Evolutionary conservation across 2,329 filamentous ascomycete genomes (phyloP).

Genomic region (Paracorniculantispora psalliotae): DNA sequence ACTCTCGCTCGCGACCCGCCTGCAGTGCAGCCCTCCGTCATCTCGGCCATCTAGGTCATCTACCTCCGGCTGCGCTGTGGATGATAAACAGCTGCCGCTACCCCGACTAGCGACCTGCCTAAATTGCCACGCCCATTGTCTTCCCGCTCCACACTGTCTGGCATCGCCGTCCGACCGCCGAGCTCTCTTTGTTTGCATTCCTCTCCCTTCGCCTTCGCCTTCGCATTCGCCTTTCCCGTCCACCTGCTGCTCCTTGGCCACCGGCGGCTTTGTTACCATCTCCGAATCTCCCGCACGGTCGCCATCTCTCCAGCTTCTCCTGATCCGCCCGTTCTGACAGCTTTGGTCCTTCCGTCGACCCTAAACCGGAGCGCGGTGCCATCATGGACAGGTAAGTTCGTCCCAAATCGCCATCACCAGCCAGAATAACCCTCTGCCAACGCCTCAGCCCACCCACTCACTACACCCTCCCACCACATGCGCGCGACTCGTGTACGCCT

Average conservation of each 20-base stretch:
- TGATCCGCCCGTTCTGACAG: background rate
- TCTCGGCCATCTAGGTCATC: too few species aligned
- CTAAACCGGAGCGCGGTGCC: constrained; percentile 10
- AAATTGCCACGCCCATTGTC: background rate
- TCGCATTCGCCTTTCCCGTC: background rate
- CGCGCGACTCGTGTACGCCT: constrained; percentile 1
- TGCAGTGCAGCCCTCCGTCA: too few species aligned
- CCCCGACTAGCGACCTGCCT: constrained; percentile 5
- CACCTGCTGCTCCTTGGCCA: background rate
- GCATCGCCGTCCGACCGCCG: constrained; percentile 4
- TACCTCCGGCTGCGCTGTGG: too few species aligned
- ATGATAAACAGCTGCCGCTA: too few species aligned
- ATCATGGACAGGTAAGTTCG: constrained; percentile 12
- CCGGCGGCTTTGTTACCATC: background rate
- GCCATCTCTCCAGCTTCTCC: background rate
- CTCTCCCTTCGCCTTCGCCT: background rate
- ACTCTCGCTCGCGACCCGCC: background rate
- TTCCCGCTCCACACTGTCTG: constrained; percentile 3
- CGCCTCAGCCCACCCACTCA: background rate
- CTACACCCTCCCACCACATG: background rate
- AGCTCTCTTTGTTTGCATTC: background rate
- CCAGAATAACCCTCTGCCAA: background rate
- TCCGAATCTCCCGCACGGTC: background rate
- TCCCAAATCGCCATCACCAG: background rate
- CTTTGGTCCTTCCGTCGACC: constrained; percentile 11